Percentiles rank a stretch among this genome's conserved stretches.
Evolutionary conservation across 1,284 basidiomycete genomes (phyloP).

Genomic region (Paramarasmius palmivorus): DNA sequence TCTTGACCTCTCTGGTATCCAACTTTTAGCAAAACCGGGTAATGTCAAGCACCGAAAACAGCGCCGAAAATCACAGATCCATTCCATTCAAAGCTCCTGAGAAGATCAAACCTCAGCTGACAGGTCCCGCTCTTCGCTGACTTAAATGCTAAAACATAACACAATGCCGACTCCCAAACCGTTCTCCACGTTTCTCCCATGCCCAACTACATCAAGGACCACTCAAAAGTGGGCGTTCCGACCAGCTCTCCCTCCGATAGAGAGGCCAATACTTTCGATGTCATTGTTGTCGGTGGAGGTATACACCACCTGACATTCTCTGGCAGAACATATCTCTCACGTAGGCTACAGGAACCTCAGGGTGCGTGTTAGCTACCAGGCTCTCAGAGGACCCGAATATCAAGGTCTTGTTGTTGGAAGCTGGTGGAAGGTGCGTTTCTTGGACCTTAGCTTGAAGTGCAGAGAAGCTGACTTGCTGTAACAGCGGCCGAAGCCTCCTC

Average conservation of each 20-base stretch:
- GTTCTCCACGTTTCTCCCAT: neutral
- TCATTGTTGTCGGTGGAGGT: slow-evolving; percentile 71
- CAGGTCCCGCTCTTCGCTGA: too few relatives aligned
- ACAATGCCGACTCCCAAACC: too few relatives aligned
- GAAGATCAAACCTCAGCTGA: too few relatives aligned
- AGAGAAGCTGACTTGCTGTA: neutral
- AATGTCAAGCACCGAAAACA: too few relatives aligned
- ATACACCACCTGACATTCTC: slow-evolving; percentile 10
- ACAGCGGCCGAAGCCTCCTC: slow-evolving; percentile 36
- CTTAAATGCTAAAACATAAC: too few relatives aligned
- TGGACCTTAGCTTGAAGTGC: neutral
- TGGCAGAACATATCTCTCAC: neutral
- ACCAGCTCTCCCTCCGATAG: neutral
- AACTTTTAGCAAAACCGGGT: too few relatives aligned
- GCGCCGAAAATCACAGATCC: too few relatives aligned
- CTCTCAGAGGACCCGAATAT: slow-evolving; percentile 59
- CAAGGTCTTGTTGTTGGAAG: slow-evolving; percentile 64
- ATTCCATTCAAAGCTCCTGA: too few relatives aligned
- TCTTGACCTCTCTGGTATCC: too few relatives aligned
- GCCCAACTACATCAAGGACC: slow-evolving; percentile 7
- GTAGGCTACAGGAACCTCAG: slow-evolving; percentile 56
- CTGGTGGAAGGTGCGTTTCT: slow-evolving; percentile 55
- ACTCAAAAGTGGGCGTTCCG: slow-evolving; percentile 6
- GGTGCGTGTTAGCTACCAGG: slow-evolving; percentile 66
- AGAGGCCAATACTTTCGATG: slow-evolving; percentile 40